Evolutionary conservation across 2,329 filamentous ascomycete genomes (phyloP).

Genomic region (Trichoderma simmonsii): DNA sequence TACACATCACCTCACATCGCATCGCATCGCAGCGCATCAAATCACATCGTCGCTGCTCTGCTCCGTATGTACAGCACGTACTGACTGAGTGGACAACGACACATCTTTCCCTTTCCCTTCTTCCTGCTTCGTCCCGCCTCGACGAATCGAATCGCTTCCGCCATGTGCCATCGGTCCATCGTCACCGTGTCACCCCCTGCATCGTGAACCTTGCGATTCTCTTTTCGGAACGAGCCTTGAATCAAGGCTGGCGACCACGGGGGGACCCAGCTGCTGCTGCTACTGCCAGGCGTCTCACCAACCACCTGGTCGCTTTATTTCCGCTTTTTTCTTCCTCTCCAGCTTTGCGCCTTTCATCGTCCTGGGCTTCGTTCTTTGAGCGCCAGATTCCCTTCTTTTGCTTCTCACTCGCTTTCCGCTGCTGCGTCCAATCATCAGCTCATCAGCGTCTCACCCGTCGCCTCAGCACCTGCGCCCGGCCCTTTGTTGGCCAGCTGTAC

Average conservation of each 20-base stretch:
- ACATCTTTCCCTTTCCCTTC: not conserved
- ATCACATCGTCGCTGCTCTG: not conserved
- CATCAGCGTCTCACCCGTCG: conserved; percentile 14
- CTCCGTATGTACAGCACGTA: not conserved
- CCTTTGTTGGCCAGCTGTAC: conserved; percentile 8
- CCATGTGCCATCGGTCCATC: conserved; percentile 10
- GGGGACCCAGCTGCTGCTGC: not conserved
- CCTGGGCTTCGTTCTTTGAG: not conserved
- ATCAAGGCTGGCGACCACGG: conserved; percentile 9
- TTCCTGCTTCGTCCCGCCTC: not conserved
- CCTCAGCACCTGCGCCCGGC: conserved; percentile 12
- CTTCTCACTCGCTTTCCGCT: conserved; percentile 6
- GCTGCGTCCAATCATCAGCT: not conserved
- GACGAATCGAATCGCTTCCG: conserved; percentile 12
- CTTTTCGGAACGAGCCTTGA: not conserved
- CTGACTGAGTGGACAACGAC: not conserved
- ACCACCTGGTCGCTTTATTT: not conserved
- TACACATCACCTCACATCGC: not conserved
- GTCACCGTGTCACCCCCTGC: conserved; percentile 17
- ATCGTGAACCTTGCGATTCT: conserved; percentile 18
- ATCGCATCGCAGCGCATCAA: not conserved
- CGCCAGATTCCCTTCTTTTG: not conserved
- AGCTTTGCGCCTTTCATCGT: not conserved
- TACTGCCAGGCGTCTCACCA: conserved; percentile 8
- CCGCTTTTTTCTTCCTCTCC: not conserved